Percentiles rank a stretch among this genome's conserved stretches.
These are phyloP conservation scores for Sanghuangporus baumii DNA, from an alignment of 1,284 basidiomycete species.

Conservation along the genomic window DNA sequence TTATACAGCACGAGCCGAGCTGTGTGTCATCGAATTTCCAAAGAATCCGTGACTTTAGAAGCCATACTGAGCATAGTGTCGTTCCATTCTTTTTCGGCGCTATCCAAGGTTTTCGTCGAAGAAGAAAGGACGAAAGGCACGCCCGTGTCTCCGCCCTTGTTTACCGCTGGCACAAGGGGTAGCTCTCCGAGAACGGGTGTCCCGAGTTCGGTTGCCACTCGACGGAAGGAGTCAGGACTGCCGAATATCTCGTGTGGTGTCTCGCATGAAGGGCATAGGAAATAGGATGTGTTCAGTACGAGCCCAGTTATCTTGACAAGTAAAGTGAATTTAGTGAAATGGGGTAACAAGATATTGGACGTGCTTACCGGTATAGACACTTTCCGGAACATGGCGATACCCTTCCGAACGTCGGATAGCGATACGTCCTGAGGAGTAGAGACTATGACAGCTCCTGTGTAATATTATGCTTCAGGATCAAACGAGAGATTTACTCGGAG, in stretches of 20 bases:
- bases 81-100: conserved; percentile 39
- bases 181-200: conserved; percentile 79
- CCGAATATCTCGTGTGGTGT: conserved; percentile 80
- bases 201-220: conserved; percentile 55
- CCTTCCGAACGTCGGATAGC: conserved; percentile 87
- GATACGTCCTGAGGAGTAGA: conserved; percentile 97
- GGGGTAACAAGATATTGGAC: neutral
- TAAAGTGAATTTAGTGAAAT: neutral
- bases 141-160: conserved; percentile 72
- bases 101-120: conserved; percentile 22
- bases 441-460: conserved; percentile 80
- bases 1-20: no score
- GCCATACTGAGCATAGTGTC: conserved; percentile 42
- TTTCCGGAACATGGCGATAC: conserved; percentile 91
- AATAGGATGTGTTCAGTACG: conserved; percentile 89
- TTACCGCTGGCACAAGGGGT: conserved; percentile 77
- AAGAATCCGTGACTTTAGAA: conserved; percentile 33
- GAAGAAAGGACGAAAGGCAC: conserved; percentile 46
- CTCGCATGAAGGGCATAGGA: conserved; percentile 75
- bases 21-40: neutral
- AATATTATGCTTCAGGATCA: neutral
- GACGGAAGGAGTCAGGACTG: conserved; percentile 57
- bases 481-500: neutral
- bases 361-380: conserved; percentile 75
- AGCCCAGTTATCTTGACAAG: conserved; percentile 76